Base-by-base conservation (phyloP, 1,284 basidiomycete species). In the Fomitiporia mediterranea region DNA sequence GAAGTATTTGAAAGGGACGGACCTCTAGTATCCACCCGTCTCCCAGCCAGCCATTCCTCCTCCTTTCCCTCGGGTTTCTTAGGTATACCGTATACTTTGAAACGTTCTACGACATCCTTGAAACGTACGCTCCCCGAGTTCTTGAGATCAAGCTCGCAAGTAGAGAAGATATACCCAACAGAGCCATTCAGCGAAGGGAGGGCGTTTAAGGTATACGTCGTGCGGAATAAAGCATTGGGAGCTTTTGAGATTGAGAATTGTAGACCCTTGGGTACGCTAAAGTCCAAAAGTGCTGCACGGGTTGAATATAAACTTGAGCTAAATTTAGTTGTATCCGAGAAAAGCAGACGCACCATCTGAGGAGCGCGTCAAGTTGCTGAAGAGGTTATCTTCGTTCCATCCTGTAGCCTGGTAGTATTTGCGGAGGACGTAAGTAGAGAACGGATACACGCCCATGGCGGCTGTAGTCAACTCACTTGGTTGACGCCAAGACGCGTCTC, bases 371-470 rank as follows among this genome's bases (percentile, higher is more conserved):
- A 98, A 69, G 64, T 96, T 92, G 4, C 89, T 85, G 67, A 94
- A 98, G 5, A 95, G 79, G 67, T 95, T 95, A 71, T 98, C 94
- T 69, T 96, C 91, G 67, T 95, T 95, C 95, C 95, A 98, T 60
- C 91, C 91, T 40, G 93, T 97, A 11, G 85, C 85, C 61, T 83
- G 81, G 74, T 94, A 94, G 72, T 97, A 98, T 68, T 80, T 87
- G 61, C 89, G 84, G 43, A 98, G 77, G 51, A 98, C 87, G 73
- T 94, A 92, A 9, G 91, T 83, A 25, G 89, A 86, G 67, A 94
- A 94, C 6, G 89, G 86, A 70, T 90, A 85, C 87, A 91, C 90
- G 52, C 52, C 57, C 59, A 57, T 55, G 17, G 52, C 32, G 39
- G 34, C 19, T 38, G 32, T 9, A 19, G 30, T 25, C 47, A 55